Conservation (phyloP, 495 filamentous ascomycete species). For the Tuber microsphaerosporum region DNA sequence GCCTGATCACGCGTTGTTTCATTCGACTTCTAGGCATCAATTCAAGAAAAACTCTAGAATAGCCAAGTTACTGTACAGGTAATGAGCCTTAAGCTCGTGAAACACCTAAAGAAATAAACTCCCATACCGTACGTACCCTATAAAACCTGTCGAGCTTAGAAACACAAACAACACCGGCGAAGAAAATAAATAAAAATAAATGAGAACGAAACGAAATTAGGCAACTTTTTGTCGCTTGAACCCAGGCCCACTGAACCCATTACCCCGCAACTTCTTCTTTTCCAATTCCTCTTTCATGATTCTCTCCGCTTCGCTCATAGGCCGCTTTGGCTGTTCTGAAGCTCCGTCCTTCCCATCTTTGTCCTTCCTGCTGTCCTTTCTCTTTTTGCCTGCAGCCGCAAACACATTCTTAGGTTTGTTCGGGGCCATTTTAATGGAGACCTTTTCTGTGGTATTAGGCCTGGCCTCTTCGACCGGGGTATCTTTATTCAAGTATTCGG, state of each 20-base stretch:
- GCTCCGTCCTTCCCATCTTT: constrained; percentile 55
- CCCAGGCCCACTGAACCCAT: constrained; percentile 10
- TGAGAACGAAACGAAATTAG: constrained; percentile 5
- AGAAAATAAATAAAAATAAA: neutral
- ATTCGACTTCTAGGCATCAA: neutral
- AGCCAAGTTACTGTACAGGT: neutral
- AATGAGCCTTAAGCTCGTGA: neutral
- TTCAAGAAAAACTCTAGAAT: neutral
- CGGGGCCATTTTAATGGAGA: constrained; percentile 55
- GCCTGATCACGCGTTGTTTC: neutral
- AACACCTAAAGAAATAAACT: neutral
- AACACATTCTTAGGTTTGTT: constrained; percentile 75
- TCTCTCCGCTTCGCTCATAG: constrained; percentile 78
- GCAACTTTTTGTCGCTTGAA: constrained; percentile 32
- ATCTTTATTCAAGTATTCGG: constrained; percentile 10
- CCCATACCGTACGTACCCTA: neutral
- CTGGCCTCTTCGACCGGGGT: constrained; percentile 37
- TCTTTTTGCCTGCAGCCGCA: constrained; percentile 48
- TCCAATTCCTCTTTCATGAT: constrained; percentile 86
- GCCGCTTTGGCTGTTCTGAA: constrained; percentile 58
- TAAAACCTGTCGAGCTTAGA: neutral
- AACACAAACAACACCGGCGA: neutral
- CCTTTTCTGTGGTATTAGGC: constrained; percentile 42
- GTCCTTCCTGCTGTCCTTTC: constrained; percentile 52
- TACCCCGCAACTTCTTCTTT: constrained; percentile 55